Base-by-base conservation (phyloP, 805 yeast genomes). In the Pichia deserticola region DNA sequence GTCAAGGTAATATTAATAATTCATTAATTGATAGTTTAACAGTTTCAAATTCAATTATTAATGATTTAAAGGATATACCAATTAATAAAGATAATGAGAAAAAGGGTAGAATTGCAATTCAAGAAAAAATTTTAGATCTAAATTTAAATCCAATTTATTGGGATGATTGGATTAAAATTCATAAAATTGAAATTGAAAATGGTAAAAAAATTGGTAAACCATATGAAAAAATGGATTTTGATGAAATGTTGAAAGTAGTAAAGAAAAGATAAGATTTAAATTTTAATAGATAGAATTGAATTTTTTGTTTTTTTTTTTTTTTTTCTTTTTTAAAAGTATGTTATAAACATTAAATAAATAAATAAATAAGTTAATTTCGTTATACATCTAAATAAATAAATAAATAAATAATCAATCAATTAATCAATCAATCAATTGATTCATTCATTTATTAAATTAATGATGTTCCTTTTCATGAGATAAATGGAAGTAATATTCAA, bases 401-500 rank as follows among this genome's bases (percentile, higher is more conserved):
- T 40, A 38, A 27, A 15, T 45, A 35, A 28, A 30, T 7, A 28
- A 13, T 32, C 34, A 7, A 32, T 7, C 34, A 6, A 12, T 44
- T 11, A 20, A 12, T 44, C 7, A 11, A n/a, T n/a, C n/a, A n/a
- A n/a, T n/a, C n/a, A n/a, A n/a, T n/a, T n/a, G n/a, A n/a, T n/a
- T n/a, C n/a, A n/a, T n/a, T 29, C 32, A 29, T 29, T n/a, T n/a
- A 9, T 35, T 25, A 12, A 40, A 34, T 51, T 57, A 55, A 55
- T 70, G 71, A 58, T 71, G 76, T 60, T 69, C 78, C 66, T 77
- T 77, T 68, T 76, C 79, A 64, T 78, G 82, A 65, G 81, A 73
- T 65, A 79, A 81, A 76, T 92, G 97, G 82, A 88, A 81, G 77
- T 84, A 86, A 82, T 90, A 90, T 76, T 90, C 97, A 74, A 88